Conservation (phyloP, 805 yeast species). For the Candida ipomoeae region DNA sequence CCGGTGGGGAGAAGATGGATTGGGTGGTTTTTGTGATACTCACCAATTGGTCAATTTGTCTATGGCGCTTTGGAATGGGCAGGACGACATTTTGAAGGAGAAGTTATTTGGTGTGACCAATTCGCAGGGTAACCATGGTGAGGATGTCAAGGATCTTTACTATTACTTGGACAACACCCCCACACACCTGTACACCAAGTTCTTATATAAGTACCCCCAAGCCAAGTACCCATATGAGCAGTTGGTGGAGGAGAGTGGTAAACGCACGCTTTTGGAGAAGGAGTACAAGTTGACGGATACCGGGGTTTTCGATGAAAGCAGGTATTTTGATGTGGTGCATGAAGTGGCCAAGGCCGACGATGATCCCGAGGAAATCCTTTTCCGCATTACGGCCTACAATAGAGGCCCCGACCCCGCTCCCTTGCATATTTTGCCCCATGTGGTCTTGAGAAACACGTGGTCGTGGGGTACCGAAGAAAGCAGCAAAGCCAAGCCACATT, state of each 20-base stretch:
- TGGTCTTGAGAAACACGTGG: conserved; percentile 87
- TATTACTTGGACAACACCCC: conserved; percentile 90
- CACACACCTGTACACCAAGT: conserved; percentile 88
- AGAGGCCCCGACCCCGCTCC: conserved; percentile 84
- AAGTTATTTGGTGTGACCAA: conserved; percentile 86
- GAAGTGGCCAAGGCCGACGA: conserved; percentile 86
- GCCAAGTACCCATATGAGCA: conserved; percentile 76
- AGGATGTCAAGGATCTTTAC: conserved; percentile 84
- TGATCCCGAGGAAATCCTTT: conserved; percentile 73
- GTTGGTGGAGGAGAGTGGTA: conserved; percentile 61
- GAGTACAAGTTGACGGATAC: conserved; percentile 88
- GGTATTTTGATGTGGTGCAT: conserved; percentile 82
- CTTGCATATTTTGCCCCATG: conserved; percentile 78
- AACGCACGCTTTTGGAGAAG: conserved; percentile 59
- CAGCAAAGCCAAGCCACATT: conserved; percentile 44
- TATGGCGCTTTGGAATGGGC: conserved; percentile 89
- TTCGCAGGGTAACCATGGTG: conserved; percentile 94
- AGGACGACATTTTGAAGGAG: conserved; percentile 81
- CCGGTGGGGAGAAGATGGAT: conserved; percentile 95
- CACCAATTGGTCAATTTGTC: conserved; percentile 72
- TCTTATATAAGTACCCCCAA: conserved; percentile 90
- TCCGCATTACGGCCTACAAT: conserved; percentile 84
- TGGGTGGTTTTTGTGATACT: conserved; percentile 84
- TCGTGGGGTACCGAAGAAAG: conserved; percentile 70
- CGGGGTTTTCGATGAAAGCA: conserved; percentile 63